These are phyloP conservation scores for Malassezia dermatis DNA, from an alignment of 1,284 basidiomycete genomes.

Conservation along the genomic window DNA sequence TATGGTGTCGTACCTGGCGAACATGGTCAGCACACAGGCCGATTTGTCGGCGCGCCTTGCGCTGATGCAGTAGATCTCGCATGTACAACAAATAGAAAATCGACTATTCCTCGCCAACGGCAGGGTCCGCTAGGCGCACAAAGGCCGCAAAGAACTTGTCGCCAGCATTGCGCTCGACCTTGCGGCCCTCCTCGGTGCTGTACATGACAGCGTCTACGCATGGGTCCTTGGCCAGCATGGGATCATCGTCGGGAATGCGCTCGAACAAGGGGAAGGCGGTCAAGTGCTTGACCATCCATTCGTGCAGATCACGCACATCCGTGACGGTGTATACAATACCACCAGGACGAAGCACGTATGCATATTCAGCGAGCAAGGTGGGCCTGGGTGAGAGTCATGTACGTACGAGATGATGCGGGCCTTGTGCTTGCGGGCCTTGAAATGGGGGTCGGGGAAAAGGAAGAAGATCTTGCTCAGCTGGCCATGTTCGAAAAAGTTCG, in stretches of 20 bases:
- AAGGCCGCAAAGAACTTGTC: slow-evolving; percentile 82
- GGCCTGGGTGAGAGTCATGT: slow-evolving; percentile 49
- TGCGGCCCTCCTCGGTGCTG: slow-evolving; percentile 79
- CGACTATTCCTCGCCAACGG: slow-evolving; percentile 18
- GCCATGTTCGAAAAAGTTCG: slow-evolving; percentile 86
- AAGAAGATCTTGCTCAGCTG: slow-evolving; percentile 79
- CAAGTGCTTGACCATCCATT: slow-evolving; percentile 89
- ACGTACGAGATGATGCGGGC: slow-evolving; percentile 72
- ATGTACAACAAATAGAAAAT: background rate
- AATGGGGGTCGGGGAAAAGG: slow-evolving; percentile 97
- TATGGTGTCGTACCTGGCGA: slow-evolving; percentile 89
- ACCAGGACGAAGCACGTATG: slow-evolving; percentile 77
- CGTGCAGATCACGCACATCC: slow-evolving; percentile 83
- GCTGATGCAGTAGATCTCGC: slow-evolving; percentile 54
- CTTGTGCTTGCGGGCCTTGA: slow-evolving; percentile 96
- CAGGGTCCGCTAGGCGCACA: slow-evolving; percentile 46
- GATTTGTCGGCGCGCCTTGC: slow-evolving; percentile 83
- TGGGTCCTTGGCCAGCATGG: slow-evolving; percentile 51
- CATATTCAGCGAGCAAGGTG: slow-evolving; percentile 80
- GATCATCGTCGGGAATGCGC: slow-evolving; percentile 60
- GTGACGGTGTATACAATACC: slow-evolving; percentile 97
- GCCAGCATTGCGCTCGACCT: slow-evolving; percentile 83
- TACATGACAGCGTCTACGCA: slow-evolving; percentile 39
- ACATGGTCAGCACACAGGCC: slow-evolving; percentile 83
- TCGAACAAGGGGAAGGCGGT: slow-evolving; percentile 77